Evolutionary conservation across 495 filamentous ascomycete genomes (phyloP).

Genomic region (Aspergillus diversus): DNA sequence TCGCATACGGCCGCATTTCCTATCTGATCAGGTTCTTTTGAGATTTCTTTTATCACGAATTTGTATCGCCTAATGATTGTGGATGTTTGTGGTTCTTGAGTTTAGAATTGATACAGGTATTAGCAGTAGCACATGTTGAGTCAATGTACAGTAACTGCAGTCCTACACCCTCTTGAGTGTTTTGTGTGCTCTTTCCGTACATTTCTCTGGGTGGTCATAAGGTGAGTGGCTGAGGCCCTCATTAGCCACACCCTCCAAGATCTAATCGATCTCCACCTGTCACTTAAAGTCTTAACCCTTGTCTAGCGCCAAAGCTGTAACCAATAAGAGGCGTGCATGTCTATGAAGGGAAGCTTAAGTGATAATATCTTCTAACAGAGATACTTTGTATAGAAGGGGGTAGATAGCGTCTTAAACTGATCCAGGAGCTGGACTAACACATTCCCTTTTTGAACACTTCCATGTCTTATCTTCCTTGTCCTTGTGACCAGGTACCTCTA

Average conservation of each 20-base stretch:
- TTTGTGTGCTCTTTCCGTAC: too few relatives aligned
- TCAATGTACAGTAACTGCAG: constrained; percentile 15
- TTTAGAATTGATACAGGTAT: constrained; percentile 22
- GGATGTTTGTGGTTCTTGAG: constrained; percentile 19
- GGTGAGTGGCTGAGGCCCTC: background rate
- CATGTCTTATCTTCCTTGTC: background rate
- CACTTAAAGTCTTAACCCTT: constrained; percentile 1
- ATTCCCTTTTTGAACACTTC: background rate
- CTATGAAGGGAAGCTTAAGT: constrained; percentile 7
- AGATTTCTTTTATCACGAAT: constrained; percentile 27
- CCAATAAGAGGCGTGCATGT: constrained; percentile 15
- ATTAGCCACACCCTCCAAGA: background rate
- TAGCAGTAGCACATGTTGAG: constrained; percentile 6
- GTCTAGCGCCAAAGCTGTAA: constrained; percentile 5
- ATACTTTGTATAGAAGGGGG: background rate
- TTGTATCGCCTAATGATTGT: constrained; percentile 34
- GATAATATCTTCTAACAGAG: background rate
- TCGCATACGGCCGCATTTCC: constrained; percentile 22
- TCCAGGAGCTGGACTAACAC: background rate
- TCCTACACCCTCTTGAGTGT: too few relatives aligned
- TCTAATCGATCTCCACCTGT: background rate
- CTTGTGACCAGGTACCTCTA: background rate
- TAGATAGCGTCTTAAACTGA: background rate
- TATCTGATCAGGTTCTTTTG: constrained; percentile 21
- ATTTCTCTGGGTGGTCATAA: background rate